phyloP scores from a whole-genome alignment of 2,329 filamentous ascomycete genomes.

The Botrytis tulipae region DNA sequence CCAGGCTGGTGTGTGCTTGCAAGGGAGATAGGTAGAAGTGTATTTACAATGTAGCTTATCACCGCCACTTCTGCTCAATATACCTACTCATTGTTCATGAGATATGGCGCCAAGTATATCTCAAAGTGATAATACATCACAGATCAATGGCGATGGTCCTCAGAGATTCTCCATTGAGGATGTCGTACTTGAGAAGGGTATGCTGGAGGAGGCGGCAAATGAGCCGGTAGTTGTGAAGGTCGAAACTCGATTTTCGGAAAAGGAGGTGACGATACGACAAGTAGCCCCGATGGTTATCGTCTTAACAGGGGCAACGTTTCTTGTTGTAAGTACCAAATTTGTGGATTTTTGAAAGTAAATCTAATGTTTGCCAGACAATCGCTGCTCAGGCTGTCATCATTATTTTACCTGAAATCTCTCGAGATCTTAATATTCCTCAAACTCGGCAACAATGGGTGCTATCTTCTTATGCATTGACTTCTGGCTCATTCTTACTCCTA shows the following conservation, averaged over 20 bases:
- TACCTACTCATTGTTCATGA: background rate
- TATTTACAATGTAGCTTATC: background rate
- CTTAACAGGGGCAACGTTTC: slow-evolving; percentile 33
- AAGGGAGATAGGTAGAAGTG: background rate
- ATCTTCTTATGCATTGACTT: slow-evolving; percentile 43
- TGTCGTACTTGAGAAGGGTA: slow-evolving; percentile 5
- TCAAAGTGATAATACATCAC: background rate
- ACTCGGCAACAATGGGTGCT: slow-evolving; percentile 38
- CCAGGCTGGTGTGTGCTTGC: background rate
- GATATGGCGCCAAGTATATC: slow-evolving; percentile 3
- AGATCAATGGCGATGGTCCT: background rate
- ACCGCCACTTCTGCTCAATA: background rate
- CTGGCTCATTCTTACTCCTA: slow-evolving; percentile 49
- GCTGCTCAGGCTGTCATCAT: slow-evolving; percentile 54
- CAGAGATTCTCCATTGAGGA: background rate
- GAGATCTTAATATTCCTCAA: slow-evolving; percentile 35
- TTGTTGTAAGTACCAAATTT: slow-evolving; percentile 27
- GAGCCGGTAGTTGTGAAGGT: slow-evolving; percentile 14
- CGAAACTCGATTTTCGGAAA: slow-evolving; percentile 20
- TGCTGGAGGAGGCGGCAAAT: background rate
- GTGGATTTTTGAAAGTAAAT: background rate
- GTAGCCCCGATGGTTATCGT: slow-evolving; percentile 32
- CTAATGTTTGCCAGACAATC: slow-evolving; percentile 11
- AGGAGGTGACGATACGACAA: slow-evolving; percentile 31
- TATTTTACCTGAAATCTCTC: slow-evolving; percentile 42